Evolutionary conservation across 2,329 filamentous ascomycete genomes (phyloP).

Genomic region (Botrytis sinoallii): DNA sequence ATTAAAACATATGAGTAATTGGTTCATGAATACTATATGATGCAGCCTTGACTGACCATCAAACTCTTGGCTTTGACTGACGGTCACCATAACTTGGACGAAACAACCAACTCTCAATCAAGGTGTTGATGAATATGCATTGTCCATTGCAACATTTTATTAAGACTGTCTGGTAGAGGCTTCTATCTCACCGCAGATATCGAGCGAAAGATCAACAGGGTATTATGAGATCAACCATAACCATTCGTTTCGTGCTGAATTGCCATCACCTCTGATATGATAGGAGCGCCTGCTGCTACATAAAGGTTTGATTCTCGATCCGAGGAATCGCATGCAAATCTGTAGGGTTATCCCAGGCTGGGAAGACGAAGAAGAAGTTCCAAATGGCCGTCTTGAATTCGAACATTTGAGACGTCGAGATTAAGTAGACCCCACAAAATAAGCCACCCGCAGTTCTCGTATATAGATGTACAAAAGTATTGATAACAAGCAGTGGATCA

Average conservation of each 20-base stretch:
- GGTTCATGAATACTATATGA: background rate
- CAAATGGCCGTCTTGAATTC: background rate
- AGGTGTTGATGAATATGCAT: no score
- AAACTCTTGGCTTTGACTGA: background rate
- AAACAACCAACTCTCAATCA: no score
- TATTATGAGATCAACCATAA: background rate
- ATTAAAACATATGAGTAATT: conserved; percentile 20
- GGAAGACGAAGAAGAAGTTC: background rate
- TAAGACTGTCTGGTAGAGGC: no score
- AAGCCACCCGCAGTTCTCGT: background rate
- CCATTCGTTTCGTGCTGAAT: background rate
- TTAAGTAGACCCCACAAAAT: background rate
- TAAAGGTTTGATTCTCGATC: background rate
- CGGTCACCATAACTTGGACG: background rate
- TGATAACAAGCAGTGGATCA: background rate
- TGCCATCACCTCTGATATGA: no score
- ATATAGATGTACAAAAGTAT: background rate
- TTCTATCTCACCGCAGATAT: background rate
- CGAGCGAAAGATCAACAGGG: background rate
- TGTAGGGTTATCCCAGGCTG: background rate
- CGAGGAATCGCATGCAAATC: background rate
- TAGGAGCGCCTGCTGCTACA: no score
- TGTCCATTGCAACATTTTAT: background rate
- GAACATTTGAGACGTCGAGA: background rate
- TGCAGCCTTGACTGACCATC: background rate